A percentile compares a stretch with the other conserved stretches of the same genome.
Conservation (phyloP, 176 grass and related monocot genomes). For the Avena eriantha region DNA sequence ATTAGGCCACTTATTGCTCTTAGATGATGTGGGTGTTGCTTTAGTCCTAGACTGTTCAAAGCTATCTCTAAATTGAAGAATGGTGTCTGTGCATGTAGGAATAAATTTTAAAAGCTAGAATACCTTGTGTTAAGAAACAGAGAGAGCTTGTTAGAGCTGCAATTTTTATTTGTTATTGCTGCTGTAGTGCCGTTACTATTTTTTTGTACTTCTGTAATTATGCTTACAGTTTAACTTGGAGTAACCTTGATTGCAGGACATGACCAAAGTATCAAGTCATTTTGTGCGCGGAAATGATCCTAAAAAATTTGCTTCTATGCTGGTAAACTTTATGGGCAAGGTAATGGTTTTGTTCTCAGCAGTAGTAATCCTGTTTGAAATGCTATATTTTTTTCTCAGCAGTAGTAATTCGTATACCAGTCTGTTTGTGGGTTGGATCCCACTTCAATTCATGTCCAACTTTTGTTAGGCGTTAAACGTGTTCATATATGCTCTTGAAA, state of each 20-base stretch:
- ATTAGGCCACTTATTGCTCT: conserved; percentile 1
- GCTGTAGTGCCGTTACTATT: conserved; percentile 3
- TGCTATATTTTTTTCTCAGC: background rate
- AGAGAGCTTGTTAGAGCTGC: conserved; percentile 20
- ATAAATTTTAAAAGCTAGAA: conserved; percentile 7
- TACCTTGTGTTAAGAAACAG: background rate
- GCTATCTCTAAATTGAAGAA: conserved; percentile 2
- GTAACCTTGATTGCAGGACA: conserved; percentile 69
- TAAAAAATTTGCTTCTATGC: conserved; percentile 85
- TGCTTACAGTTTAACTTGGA: conserved; percentile 37
- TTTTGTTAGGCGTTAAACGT: background rate
- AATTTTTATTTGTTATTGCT: background rate
- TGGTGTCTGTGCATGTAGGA: conserved; percentile 5
- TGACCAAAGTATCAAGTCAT: conserved; percentile 91
- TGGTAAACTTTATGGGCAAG: conserved; percentile 98
- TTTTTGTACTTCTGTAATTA: conserved; percentile 30
- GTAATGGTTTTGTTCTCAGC: conserved; percentile 51
- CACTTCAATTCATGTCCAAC: conserved; percentile 15
- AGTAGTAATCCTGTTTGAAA: conserved; percentile 22
- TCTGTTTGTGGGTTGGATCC: background rate
- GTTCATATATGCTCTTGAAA: conserved; percentile 11
- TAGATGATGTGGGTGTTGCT: background rate
- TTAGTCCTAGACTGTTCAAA: background rate
- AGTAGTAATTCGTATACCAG: conserved; percentile 5
- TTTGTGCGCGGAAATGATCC: conserved; percentile 95